Conservation (phyloP, 371 early-diverging fungal genomes). For the Mucor velutinosus region DNA sequence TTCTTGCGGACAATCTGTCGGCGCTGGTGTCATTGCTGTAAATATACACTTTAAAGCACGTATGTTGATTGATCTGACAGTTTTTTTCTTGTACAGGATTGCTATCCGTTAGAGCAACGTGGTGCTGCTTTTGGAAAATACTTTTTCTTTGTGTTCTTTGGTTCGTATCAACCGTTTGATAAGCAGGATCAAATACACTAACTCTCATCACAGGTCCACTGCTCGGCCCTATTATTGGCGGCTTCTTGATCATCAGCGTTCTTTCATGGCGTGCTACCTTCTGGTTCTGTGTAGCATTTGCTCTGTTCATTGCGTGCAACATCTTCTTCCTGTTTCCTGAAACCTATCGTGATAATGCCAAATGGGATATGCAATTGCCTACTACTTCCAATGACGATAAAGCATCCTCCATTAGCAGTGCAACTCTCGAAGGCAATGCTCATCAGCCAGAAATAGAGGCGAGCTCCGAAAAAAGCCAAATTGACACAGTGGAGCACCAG, state of each 20-base stretch:
- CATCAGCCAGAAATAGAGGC: background rate
- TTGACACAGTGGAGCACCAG: background rate
- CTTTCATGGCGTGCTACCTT: conserved; percentile 35
- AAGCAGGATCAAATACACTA: too few relatives aligned
- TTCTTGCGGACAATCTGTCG: conserved; percentile 65
- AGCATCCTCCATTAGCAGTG: background rate
- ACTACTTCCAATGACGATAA: background rate
- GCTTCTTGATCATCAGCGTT: conserved; percentile 32
- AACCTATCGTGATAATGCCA: conserved; percentile 49
- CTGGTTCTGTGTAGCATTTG: conserved; percentile 36
- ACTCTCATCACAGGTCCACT: background rate
- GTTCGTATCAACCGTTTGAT: background rate
- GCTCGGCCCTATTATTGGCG: conserved; percentile 30
- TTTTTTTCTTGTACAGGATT: conserved; percentile 15
- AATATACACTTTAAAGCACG: background rate
- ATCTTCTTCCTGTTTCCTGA: conserved; percentile 62
- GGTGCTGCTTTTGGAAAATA: conserved; percentile 46
- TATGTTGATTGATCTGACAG: background rate
- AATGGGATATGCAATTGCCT: conserved; percentile 21
- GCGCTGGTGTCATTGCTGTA: conserved; percentile 47
- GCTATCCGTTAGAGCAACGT: conserved; percentile 30
- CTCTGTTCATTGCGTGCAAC: conserved; percentile 18
- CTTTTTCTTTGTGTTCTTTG: conserved; percentile 54
- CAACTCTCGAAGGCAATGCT: background rate
- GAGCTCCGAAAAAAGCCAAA: background rate